phyloP scores from a whole-genome alignment of 139 green algal species.

The Eudorina sp. region DNA sequence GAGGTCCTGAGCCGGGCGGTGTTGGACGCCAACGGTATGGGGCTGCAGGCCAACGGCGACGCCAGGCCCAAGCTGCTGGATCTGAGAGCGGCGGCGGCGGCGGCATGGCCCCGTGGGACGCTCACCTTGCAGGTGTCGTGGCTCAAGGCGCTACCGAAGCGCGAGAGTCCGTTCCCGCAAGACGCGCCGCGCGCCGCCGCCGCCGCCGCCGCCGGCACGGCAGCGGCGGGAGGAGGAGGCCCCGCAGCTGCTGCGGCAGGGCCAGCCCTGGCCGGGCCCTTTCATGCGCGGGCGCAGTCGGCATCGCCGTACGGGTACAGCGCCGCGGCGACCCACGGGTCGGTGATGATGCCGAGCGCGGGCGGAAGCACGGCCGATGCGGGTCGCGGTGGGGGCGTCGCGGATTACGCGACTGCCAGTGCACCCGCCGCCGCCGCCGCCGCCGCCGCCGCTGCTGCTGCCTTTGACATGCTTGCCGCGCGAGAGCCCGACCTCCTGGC shows the following conservation, averaged over 20 bases:
- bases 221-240: no score
- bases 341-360: no score
- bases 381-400: no score
- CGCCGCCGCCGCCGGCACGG: neutral
- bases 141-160: conserved; percentile 34
- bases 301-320: neutral
- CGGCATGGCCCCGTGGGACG: neutral
- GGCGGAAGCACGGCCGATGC: no score
- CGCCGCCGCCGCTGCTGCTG: no score
- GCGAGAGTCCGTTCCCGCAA: conserved; percentile 29
- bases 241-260: neutral
- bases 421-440: no score
- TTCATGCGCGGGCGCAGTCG: neutral
- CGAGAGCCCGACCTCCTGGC: no score
- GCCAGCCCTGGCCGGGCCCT: no score
- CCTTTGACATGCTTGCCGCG: no score
- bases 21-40: neutral
- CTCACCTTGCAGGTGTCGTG: conserved; percentile 40
- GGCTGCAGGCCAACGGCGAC: neutral
- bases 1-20: neutral
- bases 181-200: neutral
- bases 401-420: no score
- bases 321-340: neutral
- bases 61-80: neutral
- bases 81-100: neutral